Conservation (phyloP, 352 stramenopile species). For the Globisporangium recalcitrans region DNA sequence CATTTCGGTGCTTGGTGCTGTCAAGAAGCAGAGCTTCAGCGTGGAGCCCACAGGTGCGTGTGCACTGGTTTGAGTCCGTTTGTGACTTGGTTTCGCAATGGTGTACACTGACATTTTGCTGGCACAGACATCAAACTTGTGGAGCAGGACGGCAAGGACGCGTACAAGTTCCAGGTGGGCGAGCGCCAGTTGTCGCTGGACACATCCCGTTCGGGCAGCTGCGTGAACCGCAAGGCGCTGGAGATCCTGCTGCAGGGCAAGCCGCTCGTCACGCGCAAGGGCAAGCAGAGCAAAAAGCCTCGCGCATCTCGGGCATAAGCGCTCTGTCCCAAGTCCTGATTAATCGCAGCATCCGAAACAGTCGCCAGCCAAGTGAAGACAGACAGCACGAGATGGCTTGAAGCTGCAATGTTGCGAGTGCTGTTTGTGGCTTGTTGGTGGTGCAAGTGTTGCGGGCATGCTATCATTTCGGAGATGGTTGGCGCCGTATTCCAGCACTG, state of each 20-base stretch:
- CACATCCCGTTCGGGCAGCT: constrained; percentile 36
- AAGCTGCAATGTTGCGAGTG: too few species aligned
- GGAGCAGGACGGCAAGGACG: constrained; percentile 41
- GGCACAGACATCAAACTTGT: constrained; percentile 53
- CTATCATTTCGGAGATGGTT: too few species aligned
- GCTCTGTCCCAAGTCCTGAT: too few species aligned
- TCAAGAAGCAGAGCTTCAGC: constrained; percentile 41
- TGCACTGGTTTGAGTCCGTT: not conserved
- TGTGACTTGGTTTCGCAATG: not conserved
- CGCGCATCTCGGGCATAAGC: constrained; percentile 1
- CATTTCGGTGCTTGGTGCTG: constrained; percentile 41
- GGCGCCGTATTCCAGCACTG: too few species aligned
- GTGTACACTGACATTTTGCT: not conserved
- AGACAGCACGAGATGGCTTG: not conserved
- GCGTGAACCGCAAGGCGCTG: constrained; percentile 57
- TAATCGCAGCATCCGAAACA: not conserved
- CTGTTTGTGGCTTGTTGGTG: too few species aligned
- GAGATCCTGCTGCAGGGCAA: constrained; percentile 65
- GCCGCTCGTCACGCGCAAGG: constrained; percentile 59
- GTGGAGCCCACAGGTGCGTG: constrained; percentile 40
- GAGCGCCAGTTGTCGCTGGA: constrained; percentile 49
- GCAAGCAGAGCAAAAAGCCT: constrained; percentile 61
- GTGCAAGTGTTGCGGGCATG: too few species aligned
- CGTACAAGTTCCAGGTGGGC: constrained; percentile 59
- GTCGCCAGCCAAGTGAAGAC: not conserved